Base-by-base conservation (phyloP, 306 rosid genomes). In the Cyamopsis tetragonoloba region DNA sequence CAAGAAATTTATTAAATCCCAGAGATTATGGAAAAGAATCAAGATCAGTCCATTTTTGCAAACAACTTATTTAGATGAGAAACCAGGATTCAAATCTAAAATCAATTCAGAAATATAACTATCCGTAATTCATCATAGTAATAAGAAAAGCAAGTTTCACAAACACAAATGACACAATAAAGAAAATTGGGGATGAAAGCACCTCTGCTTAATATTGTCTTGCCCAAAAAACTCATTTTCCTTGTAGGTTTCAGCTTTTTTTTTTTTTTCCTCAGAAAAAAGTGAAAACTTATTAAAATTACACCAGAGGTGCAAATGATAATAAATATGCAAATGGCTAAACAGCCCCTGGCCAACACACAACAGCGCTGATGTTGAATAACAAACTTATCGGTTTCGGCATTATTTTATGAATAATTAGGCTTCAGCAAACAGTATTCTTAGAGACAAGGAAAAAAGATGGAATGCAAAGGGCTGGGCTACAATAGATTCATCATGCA, bases 21-120 rank as follows among this genome's bases (percentile, higher is more conserved):
- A 28, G 37, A 32, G 22, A 57, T 49, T 31, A 49, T 19, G n/a
- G 37, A 57, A 49, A 65, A 70, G 22, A 62, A 46, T 34, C 34
- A 56, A 17, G 64, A 38, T n/a, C 26, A 41, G 39, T 66, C 60
- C 41, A 50, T 14, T 20, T 68, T 68, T 27, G 49, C 55, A 50
- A 22, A 22, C 54, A 68, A 12, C 51, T 24, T 38, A 39, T 13
- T 23, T 37, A 62, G 15, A 51, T 24, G 42, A 38, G 6, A 31
- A 22, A 38, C 47, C 17, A 35, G 4, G 58, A 56, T 57, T 60
- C 31, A 37, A 42, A 48, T 12, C 38, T 30, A 47, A 77, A 35
- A 57, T 20, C 24, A 59, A 27, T 26, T 62, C 15, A 49, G 31
- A 32, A 5, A 13, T 43, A 41, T 44, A 43, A 26, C 75, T 19